Evolutionary conservation across 768 basidiomycete species (phyloP).

Genomic region (Omphalotus guepiniiformis): DNA sequence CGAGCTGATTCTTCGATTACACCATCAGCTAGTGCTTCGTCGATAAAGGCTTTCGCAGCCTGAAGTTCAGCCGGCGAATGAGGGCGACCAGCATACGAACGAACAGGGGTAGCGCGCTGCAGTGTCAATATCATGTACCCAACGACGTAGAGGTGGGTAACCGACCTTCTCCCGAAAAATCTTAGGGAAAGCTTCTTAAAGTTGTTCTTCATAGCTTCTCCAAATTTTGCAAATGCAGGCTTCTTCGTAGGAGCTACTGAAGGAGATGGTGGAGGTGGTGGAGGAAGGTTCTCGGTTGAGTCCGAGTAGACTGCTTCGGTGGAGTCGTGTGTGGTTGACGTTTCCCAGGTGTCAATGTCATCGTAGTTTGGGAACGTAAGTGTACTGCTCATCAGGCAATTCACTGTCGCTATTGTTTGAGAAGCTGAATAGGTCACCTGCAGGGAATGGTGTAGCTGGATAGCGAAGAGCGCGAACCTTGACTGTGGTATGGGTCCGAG

Average conservation of each 20-base stretch:
- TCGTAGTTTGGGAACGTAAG: neutral
- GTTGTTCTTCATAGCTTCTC: neutral
- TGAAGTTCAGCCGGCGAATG: constrained; percentile 2
- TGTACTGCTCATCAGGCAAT: neutral
- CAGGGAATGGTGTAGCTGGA: neutral
- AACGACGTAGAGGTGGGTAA: neutral
- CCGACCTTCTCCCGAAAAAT: constrained; percentile 2
- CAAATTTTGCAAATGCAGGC: no score
- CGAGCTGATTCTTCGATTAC: constrained; percentile 5
- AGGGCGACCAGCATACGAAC: neutral
- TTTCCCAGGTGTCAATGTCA: no score
- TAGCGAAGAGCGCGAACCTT: constrained; percentile 1
- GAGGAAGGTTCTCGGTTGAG: no score
- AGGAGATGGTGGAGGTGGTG: no score
- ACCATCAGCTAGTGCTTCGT: constrained; percentile 14
- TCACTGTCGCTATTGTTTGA: neutral
- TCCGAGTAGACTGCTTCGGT: no score
- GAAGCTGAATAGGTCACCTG: neutral
- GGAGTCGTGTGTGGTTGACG: no score
- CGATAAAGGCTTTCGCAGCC: constrained; percentile 3
- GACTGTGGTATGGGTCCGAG: constrained; percentile 4
- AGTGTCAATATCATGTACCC: constrained; percentile 8
- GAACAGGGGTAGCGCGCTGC: neutral
- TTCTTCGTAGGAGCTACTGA: no score
- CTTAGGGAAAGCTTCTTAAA: constrained; percentile 1